Conservation (phyloP, 106 monocot species). For the Narthecium ossifragum region DNA sequence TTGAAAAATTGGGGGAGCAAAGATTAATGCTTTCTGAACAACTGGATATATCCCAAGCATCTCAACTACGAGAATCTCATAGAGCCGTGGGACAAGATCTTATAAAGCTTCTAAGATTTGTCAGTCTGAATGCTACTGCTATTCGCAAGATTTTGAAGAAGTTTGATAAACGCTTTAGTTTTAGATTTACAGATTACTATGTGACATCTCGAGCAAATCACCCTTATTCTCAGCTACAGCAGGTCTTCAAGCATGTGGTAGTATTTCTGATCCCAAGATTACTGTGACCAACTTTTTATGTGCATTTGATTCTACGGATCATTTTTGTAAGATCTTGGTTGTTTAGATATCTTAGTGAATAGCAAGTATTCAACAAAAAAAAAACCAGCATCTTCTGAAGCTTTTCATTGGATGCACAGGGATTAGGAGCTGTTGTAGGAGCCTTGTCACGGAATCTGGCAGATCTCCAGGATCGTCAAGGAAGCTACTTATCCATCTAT, state of each 20-base stretch:
- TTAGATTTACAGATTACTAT: conserved; percentile 87
- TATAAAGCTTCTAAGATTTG: conserved; percentile 81
- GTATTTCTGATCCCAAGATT: too few relatives aligned
- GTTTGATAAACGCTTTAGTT: conserved; percentile 85
- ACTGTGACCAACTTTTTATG: too few relatives aligned
- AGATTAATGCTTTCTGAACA: conserved; percentile 40
- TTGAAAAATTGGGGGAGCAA: conserved; percentile 58
- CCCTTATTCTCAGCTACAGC: conserved; percentile 97
- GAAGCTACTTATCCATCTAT: conserved; percentile 89
- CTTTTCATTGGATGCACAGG: conserved; percentile 30
- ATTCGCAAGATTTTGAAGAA: conserved; percentile 97
- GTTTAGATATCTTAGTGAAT: too few relatives aligned
- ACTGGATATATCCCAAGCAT: conserved; percentile 54
- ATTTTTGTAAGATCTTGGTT: neutral
- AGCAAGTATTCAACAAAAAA: too few relatives aligned
- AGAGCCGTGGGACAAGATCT: conserved; percentile 76
- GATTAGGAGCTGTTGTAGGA: conserved; percentile 92
- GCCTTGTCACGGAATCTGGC: conserved; percentile 87
- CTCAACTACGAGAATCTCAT: conserved; percentile 63
- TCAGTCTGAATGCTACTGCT: conserved; percentile 88
- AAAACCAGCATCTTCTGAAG: too few relatives aligned
- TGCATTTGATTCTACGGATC: neutral
- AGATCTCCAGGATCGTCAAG: conserved; percentile 75
- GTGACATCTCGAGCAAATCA: conserved; percentile 82
- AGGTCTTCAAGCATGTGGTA: conserved; percentile 99